Percentiles rank a stretch among this genome's conserved stretches.
These are phyloP conservation scores for Polytolypa hystricis DNA, from an alignment of 2,329 filamentous ascomycete species.

Conservation along the genomic window DNA sequence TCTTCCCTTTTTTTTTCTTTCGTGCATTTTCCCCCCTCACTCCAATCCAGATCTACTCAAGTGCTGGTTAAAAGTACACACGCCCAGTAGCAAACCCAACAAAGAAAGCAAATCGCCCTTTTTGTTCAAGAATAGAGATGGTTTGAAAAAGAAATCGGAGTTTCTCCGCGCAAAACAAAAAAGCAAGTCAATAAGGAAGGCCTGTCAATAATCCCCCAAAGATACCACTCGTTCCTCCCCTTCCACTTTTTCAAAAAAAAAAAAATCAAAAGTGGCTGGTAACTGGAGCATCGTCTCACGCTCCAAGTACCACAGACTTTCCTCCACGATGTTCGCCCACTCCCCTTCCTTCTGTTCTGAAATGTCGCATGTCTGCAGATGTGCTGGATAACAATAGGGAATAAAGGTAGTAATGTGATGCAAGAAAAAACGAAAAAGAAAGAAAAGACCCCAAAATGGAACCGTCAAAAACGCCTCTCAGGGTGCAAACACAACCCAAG, in stretches of 20 bases:
- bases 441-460: conserved; percentile 7
- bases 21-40: too few species aligned
- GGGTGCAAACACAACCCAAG: conserved; percentile 1
- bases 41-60: too few species aligned
- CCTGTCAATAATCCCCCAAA: too few species aligned
- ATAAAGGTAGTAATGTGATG: conserved; percentile 8
- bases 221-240: too few species aligned
- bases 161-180: too few species aligned
- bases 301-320: conserved; percentile 10
- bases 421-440: conserved; percentile 13
- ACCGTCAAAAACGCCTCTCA: conserved; percentile 9
- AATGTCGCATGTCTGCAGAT: background rate
- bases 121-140: too few species aligned
- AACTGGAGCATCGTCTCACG: conserved; percentile 7
- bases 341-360: background rate
- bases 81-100: too few species aligned
- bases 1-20: too few species aligned
- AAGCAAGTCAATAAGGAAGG: too few species aligned
- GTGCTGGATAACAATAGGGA: conserved; percentile 5
- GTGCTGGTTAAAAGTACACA: too few species aligned
- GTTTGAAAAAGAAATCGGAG: too few species aligned
- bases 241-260: conserved; percentile 11
- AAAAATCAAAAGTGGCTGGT: conserved; percentile 10
- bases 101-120: too few species aligned
- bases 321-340: conserved; percentile 1